Evolutionary conservation across 441 rosid genomes (phyloP).

Genomic region (Euphorbia celastroides): DNA sequence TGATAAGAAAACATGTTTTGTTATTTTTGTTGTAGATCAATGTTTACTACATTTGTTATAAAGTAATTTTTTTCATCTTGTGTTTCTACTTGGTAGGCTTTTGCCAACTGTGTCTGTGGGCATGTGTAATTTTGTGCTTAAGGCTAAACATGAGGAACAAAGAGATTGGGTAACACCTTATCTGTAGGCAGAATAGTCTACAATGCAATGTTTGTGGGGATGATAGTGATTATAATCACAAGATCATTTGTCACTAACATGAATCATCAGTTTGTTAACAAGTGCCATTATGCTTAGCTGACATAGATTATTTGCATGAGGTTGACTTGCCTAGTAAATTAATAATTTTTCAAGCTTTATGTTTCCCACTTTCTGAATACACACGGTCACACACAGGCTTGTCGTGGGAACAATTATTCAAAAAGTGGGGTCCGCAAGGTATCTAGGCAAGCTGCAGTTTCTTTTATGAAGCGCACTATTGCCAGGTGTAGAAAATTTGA

Average conservation of each 20-base stretch:
- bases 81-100: not conserved
- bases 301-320: not conserved
- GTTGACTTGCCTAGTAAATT: too few relatives aligned
- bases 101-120: too few relatives aligned
- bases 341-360: not conserved
- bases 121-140: not conserved
- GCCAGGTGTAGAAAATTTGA: constrained; percentile 65
- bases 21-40: not conserved
- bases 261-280: not conserved
- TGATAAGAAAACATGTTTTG: not conserved
- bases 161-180: not conserved
- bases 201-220: not conserved
- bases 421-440: constrained; percentile 61
- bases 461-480: constrained; percentile 67
- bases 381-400: constrained; percentile 72
- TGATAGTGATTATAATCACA: too few relatives aligned
- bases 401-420: constrained; percentile 56
- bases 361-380: constrained; percentile 11
- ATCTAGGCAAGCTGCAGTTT: constrained; percentile 69
- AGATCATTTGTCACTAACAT: not conserved
- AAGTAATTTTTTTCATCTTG: not conserved
- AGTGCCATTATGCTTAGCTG: not conserved
- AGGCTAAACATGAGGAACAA: not conserved
- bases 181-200: not conserved
- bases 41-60: not conserved